Base-by-base conservation (phyloP, 768 basidiomycete species). In the Peribolospora kevripleyi region DNA sequence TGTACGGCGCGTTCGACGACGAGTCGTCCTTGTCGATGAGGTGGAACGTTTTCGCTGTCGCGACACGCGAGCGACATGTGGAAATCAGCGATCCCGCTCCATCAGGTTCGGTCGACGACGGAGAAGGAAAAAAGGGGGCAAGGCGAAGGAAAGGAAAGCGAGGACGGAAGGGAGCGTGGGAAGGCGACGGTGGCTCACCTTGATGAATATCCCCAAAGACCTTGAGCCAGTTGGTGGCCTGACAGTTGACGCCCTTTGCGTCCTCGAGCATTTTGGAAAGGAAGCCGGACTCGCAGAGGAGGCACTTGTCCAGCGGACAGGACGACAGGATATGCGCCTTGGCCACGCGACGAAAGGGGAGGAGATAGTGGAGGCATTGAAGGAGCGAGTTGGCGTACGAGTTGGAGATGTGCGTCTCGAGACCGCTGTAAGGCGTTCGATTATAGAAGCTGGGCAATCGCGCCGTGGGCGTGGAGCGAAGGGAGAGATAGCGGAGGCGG, bases 401-500 rank as follows among this genome's bases (percentile, higher is more conserved):
- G 66, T 95, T 91, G 48, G 86, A 72, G 56, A 98, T 95, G 65
- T 97, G 87, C 0, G 91, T 93, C 66, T 98, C 91, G 49, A 98
- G 73, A 5, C 93, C 93, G 54, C 86, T 90, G 62, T 76, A 86
- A 14, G 75, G 66, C 0, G 93, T 97, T 64, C 78, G 79, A 67
- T 98, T 98, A 70, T 88, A 97, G 66, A 85, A 97, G 2, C 87
- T 90, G 57, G 3, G 57, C 7, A 48, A 25, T 25, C 25, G 25
- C 25, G 25, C 25, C 25, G 25, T 25, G 25, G 25, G 25, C 25
- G 25, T 25, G 25, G 25, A 25, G 25, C 25, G 25, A 11, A 54
- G 5, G 48, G 2, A 25, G 41, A 41, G 10, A 11, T 56, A 41
- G 39, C 53, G 53, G 11, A 51, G 45, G 4, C 7, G 3, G 13